Conservation (phyloP, 345 rosid species). For the Hibiscus mutabilis region DNA sequence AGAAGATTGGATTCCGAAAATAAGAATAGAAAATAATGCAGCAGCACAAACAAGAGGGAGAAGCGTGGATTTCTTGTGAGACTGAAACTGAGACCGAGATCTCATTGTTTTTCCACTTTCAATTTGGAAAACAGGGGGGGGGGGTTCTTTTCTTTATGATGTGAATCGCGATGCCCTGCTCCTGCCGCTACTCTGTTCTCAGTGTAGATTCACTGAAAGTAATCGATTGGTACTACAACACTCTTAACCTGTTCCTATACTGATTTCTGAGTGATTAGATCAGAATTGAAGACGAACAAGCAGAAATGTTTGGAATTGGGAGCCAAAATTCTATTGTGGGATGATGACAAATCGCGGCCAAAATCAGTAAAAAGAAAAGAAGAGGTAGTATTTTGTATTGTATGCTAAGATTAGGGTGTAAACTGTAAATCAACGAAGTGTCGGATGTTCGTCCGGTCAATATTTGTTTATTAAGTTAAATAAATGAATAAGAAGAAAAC, state of each 20-base stretch:
- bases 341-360: no score
- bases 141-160: no score
- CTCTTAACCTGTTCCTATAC: no score
- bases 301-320: background rate
- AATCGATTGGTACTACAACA: background rate
- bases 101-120: slow-evolving; percentile 33
- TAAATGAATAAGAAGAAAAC: no score
- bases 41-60: slow-evolving; percentile 51
- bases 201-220: background rate
- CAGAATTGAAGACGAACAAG: background rate
- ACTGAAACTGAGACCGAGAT: slow-evolving; percentile 23
- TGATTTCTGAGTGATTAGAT: no score
- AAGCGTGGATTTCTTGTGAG: slow-evolving; percentile 40
- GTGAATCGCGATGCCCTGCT: background rate
- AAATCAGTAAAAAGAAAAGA: no score
- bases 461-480: no score
- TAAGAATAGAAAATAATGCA: slow-evolving; percentile 43
- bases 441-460: no score
- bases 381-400: no score
- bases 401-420: no score
- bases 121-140: background rate
- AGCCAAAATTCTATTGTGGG: background rate
- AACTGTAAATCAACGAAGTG: no score
- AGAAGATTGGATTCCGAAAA: slow-evolving; percentile 61
- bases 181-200: background rate